Evolutionary conservation across 1,139 yeast species (phyloP).

Genomic region (Meyerozyma smithsonii): DNA sequence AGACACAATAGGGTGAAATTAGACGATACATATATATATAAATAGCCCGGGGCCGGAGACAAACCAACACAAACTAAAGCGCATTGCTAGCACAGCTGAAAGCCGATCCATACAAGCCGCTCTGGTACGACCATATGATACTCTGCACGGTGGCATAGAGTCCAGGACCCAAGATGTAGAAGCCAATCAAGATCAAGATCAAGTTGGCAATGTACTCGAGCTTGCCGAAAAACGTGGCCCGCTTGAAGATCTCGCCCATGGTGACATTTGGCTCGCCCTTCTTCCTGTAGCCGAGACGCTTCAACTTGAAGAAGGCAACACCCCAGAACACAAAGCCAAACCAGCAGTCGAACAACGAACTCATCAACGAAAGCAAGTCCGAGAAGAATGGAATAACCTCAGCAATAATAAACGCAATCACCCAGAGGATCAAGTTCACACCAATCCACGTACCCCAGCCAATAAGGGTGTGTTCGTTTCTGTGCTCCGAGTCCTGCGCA

Average conservation of each 20-base stretch:
- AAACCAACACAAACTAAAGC: too few relatives aligned
- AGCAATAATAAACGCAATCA: slow-evolving; percentile 52
- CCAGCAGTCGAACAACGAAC: slow-evolving; percentile 63
- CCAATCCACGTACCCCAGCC: slow-evolving; percentile 54
- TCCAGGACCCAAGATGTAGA: slow-evolving; percentile 57
- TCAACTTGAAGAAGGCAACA: slow-evolving; percentile 49
- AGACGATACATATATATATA: background rate
- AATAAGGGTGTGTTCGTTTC: slow-evolving; percentile 41
- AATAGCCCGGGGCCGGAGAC: too few relatives aligned
- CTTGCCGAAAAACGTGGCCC: slow-evolving; percentile 18
- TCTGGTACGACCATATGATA: slow-evolving; percentile 45
- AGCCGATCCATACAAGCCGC: slow-evolving; percentile 44
- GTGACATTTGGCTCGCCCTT: slow-evolving; percentile 8
- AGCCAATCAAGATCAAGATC: slow-evolving; percentile 39
- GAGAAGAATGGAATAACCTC: slow-evolving; percentile 62
- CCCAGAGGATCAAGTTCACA: slow-evolving; percentile 43
- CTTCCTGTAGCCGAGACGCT: slow-evolving; percentile 15
- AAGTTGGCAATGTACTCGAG: slow-evolving; percentile 32
- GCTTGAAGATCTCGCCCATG: slow-evolving; percentile 14
- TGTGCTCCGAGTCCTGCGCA: slow-evolving; percentile 35
- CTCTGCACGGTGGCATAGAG: slow-evolving; percentile 51
- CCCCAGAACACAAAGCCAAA: slow-evolving; percentile 66
- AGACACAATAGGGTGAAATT: background rate
- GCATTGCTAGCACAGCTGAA: slow-evolving; percentile 49
- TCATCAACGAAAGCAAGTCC: slow-evolving; percentile 54